These are phyloP conservation scores for Singerocomus rubriflavus DNA, from an alignment of 1,284 basidiomycete genomes.

Conservation along the genomic window DNA sequence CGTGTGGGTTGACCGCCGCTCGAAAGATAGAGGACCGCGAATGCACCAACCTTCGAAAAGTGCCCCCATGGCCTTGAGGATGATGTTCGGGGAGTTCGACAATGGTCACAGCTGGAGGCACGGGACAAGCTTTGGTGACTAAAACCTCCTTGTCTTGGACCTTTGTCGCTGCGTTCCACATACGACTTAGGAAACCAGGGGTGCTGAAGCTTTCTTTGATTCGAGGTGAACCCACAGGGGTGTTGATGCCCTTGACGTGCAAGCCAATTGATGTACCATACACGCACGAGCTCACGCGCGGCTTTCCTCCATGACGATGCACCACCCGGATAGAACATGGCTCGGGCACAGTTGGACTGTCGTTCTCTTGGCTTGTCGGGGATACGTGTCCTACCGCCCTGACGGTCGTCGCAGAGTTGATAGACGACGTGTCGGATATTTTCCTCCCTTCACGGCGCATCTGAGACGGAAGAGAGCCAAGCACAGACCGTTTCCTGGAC, in stretches of 20 bases:
- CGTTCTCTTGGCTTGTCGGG: conserved; percentile 20
- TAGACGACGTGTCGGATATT: conserved; percentile 53
- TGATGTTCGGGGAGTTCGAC: conserved; percentile 34
- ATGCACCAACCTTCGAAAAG: conserved; percentile 38
- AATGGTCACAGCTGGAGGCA: conserved; percentile 31
- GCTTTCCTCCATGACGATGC: conserved; percentile 23
- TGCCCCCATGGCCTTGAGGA: conserved; percentile 28
- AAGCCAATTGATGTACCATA: conserved; percentile 24
- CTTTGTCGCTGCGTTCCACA: conserved; percentile 60
- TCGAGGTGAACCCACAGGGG: conserved; percentile 18
- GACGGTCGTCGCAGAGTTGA: conserved; percentile 41
- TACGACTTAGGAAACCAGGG: conserved; percentile 56
- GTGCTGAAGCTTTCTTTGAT: conserved; percentile 31
- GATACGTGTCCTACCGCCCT: conserved; percentile 25
- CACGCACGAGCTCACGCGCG: conserved; percentile 29
- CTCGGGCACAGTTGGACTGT: conserved; percentile 15
- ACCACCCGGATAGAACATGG: conserved; percentile 29
- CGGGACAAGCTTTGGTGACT: conserved; percentile 27
- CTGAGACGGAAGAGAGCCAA: conserved; percentile 44
- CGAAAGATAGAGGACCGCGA: conserved; percentile 47
- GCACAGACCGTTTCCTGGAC: conserved; percentile 36
- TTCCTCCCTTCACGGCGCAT: conserved; percentile 48
- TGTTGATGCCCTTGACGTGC: conserved; percentile 15
- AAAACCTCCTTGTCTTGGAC: conserved; percentile 37
- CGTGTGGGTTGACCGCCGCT: conserved; percentile 24